phyloP scores from a whole-genome alignment of 2,329 filamentous ascomycete species.

The Cyclaneusma minus region DNA sequence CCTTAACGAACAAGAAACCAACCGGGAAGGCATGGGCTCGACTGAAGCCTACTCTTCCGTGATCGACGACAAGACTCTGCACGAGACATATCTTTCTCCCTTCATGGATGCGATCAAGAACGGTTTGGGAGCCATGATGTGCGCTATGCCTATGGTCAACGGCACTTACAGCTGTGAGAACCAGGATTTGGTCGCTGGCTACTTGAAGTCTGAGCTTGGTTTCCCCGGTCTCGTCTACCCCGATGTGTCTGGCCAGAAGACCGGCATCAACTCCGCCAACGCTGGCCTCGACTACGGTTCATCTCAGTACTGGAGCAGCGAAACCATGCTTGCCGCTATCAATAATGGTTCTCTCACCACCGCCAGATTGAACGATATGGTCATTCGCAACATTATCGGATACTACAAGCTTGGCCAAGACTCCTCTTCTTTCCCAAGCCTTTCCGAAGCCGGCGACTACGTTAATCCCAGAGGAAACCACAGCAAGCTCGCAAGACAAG shows the following conservation, averaged over 20 bases:
- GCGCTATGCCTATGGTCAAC: too few species aligned
- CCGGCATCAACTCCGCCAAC: conserved; percentile 4
- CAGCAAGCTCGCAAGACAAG: conserved; percentile 32
- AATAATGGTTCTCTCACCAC: conserved; percentile 6
- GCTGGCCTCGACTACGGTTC: conserved; percentile 5
- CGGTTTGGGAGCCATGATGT: too few species aligned
- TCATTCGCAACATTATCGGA: conserved; percentile 41
- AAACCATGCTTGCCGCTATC: conserved; percentile 4
- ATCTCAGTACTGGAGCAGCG: conserved; percentile 3
- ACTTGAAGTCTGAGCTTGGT: conserved; percentile 5
- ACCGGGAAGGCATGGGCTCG: too few species aligned
- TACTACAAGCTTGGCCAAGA: conserved; percentile 3
- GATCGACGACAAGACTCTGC: conserved; percentile 47
- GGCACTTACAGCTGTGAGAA: conserved; percentile 13
- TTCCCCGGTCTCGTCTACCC: conserved; percentile 4
- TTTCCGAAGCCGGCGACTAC: conserved; percentile 55
- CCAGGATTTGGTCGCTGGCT: conserved; percentile 8
- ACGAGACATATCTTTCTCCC: conserved; percentile 51
- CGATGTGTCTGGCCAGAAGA: conserved; percentile 4
- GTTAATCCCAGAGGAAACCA: conserved; percentile 57
- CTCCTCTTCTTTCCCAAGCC: conserved; percentile 1
- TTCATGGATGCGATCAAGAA: conserved; percentile 31
- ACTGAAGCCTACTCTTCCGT: conserved; percentile 42
- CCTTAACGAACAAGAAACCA: conserved; percentile 3
- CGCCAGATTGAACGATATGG: conserved; percentile 62